phyloP scores from a whole-genome alignment of 2,329 filamentous ascomycete genomes.

The Colletotrichum sp. region DNA sequence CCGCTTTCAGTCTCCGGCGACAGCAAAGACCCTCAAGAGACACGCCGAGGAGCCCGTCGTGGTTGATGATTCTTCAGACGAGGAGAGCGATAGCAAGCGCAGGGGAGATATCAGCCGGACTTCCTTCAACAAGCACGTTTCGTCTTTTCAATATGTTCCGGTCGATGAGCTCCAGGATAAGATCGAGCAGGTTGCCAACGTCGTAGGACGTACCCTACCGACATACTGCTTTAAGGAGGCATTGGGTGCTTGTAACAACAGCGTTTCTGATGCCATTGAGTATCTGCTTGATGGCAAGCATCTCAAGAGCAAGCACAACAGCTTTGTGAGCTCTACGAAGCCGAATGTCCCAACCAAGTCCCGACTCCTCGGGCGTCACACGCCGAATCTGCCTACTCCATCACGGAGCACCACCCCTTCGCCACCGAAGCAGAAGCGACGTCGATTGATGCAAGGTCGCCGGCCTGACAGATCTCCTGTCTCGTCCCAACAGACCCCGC shows the following conservation, averaged over 20 bases:
- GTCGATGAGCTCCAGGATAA: conserved; percentile 41
- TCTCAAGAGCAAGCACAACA: conserved; percentile 22
- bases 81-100: conserved; percentile 54
- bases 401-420: conserved; percentile 26
- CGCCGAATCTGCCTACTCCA: conserved; percentile 15
- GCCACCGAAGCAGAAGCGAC: conserved; percentile 30
- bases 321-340: conserved; percentile 21
- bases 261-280: conserved; percentile 39
- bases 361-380: conserved; percentile 22
- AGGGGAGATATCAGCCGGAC: conserved; percentile 70
- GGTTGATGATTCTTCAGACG: conserved; percentile 51
- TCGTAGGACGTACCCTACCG: conserved; percentile 35
- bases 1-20: conserved; percentile 59
- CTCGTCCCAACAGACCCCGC: conserved; percentile 20
- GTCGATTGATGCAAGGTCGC: conserved; percentile 41
- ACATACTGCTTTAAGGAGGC: conserved; percentile 36
- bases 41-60: conserved; percentile 47
- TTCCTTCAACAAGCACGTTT: conserved; percentile 48
- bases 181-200: conserved; percentile 40
- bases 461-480: conserved; percentile 25
- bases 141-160: conserved; percentile 53
- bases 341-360: conserved; percentile 23
- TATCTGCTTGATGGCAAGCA: conserved; percentile 29
- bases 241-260: conserved; percentile 33
- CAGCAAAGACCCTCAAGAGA: conserved; percentile 36